Evolutionary conservation across 192 early-diverging fungal genomes (phyloP), one percentile per base, ranked within the genome.

Genomic region (Coemansia sp.): DNA sequence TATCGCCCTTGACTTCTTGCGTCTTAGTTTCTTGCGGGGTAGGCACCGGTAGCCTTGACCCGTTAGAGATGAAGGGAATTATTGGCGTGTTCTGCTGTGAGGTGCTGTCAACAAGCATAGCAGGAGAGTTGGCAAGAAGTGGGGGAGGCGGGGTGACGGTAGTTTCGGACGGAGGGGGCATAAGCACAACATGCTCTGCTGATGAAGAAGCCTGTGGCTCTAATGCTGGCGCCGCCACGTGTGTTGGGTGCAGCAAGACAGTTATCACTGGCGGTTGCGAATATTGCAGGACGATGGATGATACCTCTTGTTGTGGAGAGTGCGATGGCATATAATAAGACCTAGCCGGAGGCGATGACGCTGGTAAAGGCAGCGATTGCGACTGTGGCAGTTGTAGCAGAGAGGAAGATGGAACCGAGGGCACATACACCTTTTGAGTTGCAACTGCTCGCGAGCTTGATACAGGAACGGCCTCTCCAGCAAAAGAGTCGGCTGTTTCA

Each of bases 31-130:
- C 39, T 21, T 57, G 55, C 1, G 55, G 55, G 18, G 70, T 63
- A 6, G 75, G 70, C 0, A 58, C 35, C 13, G 63, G 53, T 28
- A 66, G 53, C 16, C 71, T 45, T 2, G 64, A 59, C 0, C 77
- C 77, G 51, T 79, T 58, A 23, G 77, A 66, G 16, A 79, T 74
- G 43, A 79, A 74, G 12, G 71, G 76, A 25, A 78, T 79, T 6
- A 79, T 73, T 9, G 67, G 67, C 10, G 64, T 67, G 40, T 55
- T 63, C 9, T 56, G 59, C 33, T 51, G 64, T 33, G 52, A 57
- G 16, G 56, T 29, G 20, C 33, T 67, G 45, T 72, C 70, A 0
- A 61, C 51, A 12, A 63, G 40, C 37, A 57, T 67, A 23, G 42
- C 18, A 23, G 71, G 52, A 28, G 40, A 46, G 16, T 26, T 71